These are phyloP conservation scores for Pleurotus salmoneostramineus DNA, from an alignment of 768 basidiomycete genomes.

Conservation along the genomic window DNA sequence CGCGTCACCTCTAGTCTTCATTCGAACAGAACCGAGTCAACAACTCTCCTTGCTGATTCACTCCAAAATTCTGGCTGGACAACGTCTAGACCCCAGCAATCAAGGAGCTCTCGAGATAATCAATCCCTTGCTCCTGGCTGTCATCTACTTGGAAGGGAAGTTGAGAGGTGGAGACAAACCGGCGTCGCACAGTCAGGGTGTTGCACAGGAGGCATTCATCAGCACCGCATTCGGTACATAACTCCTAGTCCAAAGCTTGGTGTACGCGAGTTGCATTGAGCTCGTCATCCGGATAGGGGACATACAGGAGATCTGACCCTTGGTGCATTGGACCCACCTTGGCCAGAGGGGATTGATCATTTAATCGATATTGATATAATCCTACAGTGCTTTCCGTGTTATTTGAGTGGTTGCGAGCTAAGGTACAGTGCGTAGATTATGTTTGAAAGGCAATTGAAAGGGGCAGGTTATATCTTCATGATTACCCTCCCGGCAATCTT, in stretches of 20 bases:
- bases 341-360: too few relatives aligned
- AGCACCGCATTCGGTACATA: not conserved
- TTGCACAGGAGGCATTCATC: not conserved
- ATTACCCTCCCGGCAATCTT: slow-evolving; percentile 29
- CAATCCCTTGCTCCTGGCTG: not conserved
- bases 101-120: not conserved
- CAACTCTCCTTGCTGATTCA: not conserved
- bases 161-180: not conserved
- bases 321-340: too few relatives aligned
- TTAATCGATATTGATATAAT: not conserved
- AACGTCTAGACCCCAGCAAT: not conserved
- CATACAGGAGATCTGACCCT: too few relatives aligned
- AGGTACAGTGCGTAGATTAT: not conserved
- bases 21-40: not conserved
- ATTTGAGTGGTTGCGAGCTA: not conserved
- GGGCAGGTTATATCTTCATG: slow-evolving; percentile 17
- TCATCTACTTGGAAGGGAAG: slow-evolving; percentile 1
- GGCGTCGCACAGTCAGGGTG: not conserved
- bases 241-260: too few relatives aligned
- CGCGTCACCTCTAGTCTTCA: not conserved
- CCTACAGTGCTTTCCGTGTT: not conserved
- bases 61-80: not conserved
- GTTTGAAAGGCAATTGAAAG: not conserved
- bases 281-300: too few relatives aligned
- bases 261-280: too few relatives aligned